Evolutionary conservation across 441 rosid species (phyloP), one percentile per base, ranked within the genome.

Genomic region (Oxalis stricta): DNA sequence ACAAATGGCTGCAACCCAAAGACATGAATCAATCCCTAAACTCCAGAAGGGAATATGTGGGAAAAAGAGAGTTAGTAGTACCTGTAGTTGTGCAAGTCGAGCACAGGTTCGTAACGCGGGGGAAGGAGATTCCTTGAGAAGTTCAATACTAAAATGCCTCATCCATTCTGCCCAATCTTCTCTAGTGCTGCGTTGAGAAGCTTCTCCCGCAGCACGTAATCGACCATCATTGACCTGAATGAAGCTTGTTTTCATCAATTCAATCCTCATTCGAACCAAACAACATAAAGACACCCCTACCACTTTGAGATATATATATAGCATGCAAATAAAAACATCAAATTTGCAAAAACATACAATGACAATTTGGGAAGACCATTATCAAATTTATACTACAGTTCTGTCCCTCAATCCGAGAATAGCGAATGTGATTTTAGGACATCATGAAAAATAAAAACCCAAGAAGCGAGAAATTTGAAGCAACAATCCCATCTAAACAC

Each of bases 111-210:
- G 75, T 63, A 92, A 65, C 48, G 97, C 99, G 24, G 99, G 97
- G 65, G 92, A 87, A 62, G 99, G 99, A 59, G 99, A 92, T 71
- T 87, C 94, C 70, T 84, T 87, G 12, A 92, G 68, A 47, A 88
- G 87, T 61, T 92, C 96, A 70, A 92, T 92, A 70, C 99, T 92
- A 58, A 92, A 87, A 76, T 92, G 99, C 72, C 99, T 73, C 99
- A 92, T 92, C 99, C 99, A 92, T 65, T 92, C 99, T 44, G 94
- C 96, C 99, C 99, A 92, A 52, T 92, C 99, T 76, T 92, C 99
- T 65, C 80, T 87, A 34, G 99, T 92, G 54, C 97, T 87, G 50
- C 99, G 96, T 43, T 92, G 97, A 63, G 99, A 92, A 67, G 99
- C 99, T 63, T 92, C 99, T 54, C 99, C 95, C 53, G 99, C 99